Evolutionary conservation across 2,329 filamentous ascomycete genomes (phyloP).

Genomic region (Aureobasidium sp.): DNA sequence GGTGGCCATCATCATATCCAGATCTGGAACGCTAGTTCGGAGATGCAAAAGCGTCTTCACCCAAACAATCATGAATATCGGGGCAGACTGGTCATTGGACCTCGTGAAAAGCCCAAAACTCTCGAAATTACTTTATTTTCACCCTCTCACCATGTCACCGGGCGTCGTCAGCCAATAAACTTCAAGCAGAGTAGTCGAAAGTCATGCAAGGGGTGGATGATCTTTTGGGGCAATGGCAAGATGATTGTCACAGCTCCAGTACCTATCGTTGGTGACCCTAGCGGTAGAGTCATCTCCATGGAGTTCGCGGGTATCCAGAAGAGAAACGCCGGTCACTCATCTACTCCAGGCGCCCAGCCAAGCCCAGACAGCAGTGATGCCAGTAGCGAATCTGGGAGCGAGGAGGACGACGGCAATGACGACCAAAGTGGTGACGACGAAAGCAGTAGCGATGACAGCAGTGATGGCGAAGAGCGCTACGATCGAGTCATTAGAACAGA

Average conservation of each 20-base stretch:
- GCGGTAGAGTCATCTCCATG: too few species aligned
- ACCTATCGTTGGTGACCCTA: too few species aligned
- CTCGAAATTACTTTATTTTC: neutral
- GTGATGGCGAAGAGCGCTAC: neutral
- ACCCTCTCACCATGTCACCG: neutral
- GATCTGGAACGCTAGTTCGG: neutral
- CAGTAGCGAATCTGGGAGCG: too few species aligned
- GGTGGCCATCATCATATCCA: neutral
- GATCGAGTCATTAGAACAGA: neutral
- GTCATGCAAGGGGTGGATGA: slow-evolving; percentile 56
- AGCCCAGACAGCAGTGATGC: too few species aligned
- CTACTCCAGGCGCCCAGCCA: too few species aligned
- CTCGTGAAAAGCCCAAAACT: neutral
- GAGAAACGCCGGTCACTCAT: too few species aligned
- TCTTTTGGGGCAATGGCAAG: slow-evolving; percentile 22
- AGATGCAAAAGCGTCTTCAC: neutral
- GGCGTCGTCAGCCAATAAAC: neutral
- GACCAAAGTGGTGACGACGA: too few species aligned
- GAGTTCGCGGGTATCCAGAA: too few species aligned
- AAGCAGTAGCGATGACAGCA: too few species aligned
- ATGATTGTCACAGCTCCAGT: neutral
- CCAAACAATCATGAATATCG: neutral
- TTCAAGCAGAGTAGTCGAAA: too few species aligned
- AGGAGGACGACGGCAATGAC: neutral
- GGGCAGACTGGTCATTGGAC: neutral